A percentile compares a stretch with the other conserved stretches of the same genome.
Evolutionary conservation across 306 rosid species (phyloP).

Genomic region (Vigna unguiculata): DNA sequence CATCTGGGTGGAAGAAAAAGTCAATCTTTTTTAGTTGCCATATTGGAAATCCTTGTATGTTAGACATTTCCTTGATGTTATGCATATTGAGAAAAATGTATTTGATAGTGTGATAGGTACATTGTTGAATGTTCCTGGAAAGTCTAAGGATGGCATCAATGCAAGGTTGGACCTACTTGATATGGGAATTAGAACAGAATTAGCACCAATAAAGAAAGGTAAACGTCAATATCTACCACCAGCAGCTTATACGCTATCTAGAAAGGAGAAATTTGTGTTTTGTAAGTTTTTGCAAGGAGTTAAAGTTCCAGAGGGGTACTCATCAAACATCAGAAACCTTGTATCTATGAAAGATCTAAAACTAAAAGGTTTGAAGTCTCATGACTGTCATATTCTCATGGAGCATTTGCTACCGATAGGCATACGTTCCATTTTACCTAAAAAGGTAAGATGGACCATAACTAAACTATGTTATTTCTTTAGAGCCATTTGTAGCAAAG

Average conservation of each 20-base stretch:
- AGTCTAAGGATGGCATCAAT: not conserved
- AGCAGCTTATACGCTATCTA: not conserved
- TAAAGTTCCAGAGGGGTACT: not conserved
- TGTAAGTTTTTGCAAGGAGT: not conserved
- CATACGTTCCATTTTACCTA: too few relatives aligned
- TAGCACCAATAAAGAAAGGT: not conserved
- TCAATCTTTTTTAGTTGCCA: not conserved
- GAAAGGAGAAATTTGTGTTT: not conserved
- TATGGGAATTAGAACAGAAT: not conserved
- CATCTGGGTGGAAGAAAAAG: not conserved
- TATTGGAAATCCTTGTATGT: not conserved
- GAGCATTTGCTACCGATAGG: too few relatives aligned
- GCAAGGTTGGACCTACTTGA: not conserved
- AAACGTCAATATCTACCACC: not conserved
- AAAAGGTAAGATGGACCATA: too few relatives aligned
- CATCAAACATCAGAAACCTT: not conserved
- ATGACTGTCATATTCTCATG: too few relatives aligned
- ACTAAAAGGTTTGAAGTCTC: not conserved
- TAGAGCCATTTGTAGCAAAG: too few relatives aligned
- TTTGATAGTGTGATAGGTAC: not conserved
- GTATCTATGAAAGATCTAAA: not conserved
- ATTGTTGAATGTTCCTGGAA: not conserved
- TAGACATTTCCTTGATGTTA: not conserved
- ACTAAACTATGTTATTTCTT: too few relatives aligned
- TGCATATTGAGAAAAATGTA: not conserved